These are phyloP conservation scores for Yarrowia sp. DNA, from an alignment of 805 yeast genomes.

Conservation along the genomic window DNA sequence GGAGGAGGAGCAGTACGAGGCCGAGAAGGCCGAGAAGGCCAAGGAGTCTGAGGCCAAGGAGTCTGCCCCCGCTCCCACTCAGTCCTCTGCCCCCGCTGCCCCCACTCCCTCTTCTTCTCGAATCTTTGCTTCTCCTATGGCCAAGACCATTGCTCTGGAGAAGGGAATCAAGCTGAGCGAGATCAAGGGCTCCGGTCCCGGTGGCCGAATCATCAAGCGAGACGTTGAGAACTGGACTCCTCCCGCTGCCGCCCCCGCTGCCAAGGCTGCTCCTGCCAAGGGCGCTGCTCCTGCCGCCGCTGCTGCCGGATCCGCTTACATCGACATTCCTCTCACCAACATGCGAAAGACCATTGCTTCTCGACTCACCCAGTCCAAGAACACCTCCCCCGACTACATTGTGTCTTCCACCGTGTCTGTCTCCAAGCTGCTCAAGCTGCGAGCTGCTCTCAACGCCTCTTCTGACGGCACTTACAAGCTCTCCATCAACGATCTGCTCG, in stretches of 20 bases:
- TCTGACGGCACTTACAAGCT: slow-evolving; percentile 85
- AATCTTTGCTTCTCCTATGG: slow-evolving; percentile 91
- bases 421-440: slow-evolving; percentile 82
- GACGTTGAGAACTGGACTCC: slow-evolving; percentile 77
- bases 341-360: slow-evolving; percentile 94
- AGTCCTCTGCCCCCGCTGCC: slow-evolving; percentile 30
- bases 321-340: slow-evolving; percentile 78
- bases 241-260: slow-evolving; percentile 33
- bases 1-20: slow-evolving; percentile 36
- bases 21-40: slow-evolving; percentile 36
- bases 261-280: slow-evolving; percentile 32
- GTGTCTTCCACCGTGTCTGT: slow-evolving; percentile 86
- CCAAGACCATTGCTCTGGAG: slow-evolving; percentile 89
- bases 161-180: slow-evolving; percentile 82
- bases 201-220: slow-evolving; percentile 86
- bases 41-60: slow-evolving; percentile 26
- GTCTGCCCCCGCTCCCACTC: slow-evolving; percentile 19
- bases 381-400: slow-evolving; percentile 84
- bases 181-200: slow-evolving; percentile 90
- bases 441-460: slow-evolving; percentile 80
- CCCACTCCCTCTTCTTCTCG: slow-evolving; percentile 50
- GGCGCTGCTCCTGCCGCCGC: slow-evolving; percentile 41
- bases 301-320: slow-evolving; percentile 55
- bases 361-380: slow-evolving; percentile 83
- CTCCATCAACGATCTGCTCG: slow-evolving; percentile 88